Percentiles rank a stretch among this genome's conserved stretches.
Evolutionary conservation across 1,284 basidiomycete genomes (phyloP).

Genomic region (Moesziomyces antarcticus): DNA sequence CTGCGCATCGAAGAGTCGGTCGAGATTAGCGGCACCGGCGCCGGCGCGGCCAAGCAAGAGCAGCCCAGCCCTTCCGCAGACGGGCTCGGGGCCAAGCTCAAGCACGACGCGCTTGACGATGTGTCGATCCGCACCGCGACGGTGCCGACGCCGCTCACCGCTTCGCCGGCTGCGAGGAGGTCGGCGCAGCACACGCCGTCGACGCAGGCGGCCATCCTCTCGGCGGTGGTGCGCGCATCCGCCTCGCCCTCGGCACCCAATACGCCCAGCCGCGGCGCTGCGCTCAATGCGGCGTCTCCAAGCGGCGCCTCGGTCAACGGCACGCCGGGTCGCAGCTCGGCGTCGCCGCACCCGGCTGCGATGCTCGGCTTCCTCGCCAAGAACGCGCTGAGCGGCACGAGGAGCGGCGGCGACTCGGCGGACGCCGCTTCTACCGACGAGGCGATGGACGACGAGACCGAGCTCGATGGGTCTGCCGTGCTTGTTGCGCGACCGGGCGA

Average conservation of each 20-base stretch:
- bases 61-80: constrained; percentile 1
- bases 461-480: constrained; percentile 29
- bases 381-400: constrained; percentile 31
- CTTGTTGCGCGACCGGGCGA: constrained; percentile 18
- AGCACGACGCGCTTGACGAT: constrained; percentile 4
- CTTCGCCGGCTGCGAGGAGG: constrained; percentile 31
- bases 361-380: constrained; percentile 51
- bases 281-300: neutral
- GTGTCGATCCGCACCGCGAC: constrained; percentile 12
- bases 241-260: constrained; percentile 35
- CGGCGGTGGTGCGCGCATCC: constrained; percentile 44
- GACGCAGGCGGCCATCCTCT: constrained; percentile 44
- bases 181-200: constrained; percentile 28
- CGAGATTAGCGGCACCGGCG: constrained; percentile 32
- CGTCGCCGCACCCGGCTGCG: constrained; percentile 27
- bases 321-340: constrained; percentile 15
- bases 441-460: constrained; percentile 24
- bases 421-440: constrained; percentile 8
- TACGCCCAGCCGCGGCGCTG: constrained; percentile 22
- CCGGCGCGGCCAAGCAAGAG: neutral
- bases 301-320: constrained; percentile 9
- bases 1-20: constrained; percentile 44
- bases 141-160: constrained; percentile 34
- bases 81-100: neutral
- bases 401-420: neutral